These are phyloP conservation scores for Scedosporium apiospermum DNA, from an alignment of 2,329 filamentous ascomycete genomes.

Conservation along the genomic window DNA sequence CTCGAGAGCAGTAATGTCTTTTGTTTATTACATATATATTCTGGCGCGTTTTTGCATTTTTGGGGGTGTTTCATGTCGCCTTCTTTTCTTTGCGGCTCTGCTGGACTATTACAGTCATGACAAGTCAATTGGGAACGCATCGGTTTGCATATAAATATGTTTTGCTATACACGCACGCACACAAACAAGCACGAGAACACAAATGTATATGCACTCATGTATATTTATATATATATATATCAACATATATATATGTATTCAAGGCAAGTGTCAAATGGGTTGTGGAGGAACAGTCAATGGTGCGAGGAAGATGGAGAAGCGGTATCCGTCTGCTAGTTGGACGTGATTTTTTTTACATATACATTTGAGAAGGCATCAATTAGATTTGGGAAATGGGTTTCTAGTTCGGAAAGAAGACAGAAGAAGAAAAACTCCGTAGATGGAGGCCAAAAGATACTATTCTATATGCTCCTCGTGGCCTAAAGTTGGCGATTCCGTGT, in stretches of 20 bases:
- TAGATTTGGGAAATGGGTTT: neutral
- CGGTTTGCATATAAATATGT: constrained; percentile 10
- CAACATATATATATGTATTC: neutral
- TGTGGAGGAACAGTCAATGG: neutral
- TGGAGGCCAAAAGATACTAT: neutral
- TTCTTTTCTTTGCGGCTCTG: neutral
- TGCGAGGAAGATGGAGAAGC: neutral
- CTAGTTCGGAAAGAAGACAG: neutral
- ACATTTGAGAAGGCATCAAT: neutral
- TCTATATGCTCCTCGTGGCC: neutral
- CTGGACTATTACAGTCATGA: constrained; percentile 2
- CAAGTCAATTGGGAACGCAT: constrained; percentile 9
- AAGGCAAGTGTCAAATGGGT: neutral
- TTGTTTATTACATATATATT: neutral
- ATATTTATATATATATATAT: neutral
- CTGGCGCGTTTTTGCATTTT: neutral
- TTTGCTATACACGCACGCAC: neutral
- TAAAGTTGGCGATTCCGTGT: no score
- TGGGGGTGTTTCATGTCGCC: neutral
- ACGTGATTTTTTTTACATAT: neutral
- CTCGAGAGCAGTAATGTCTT: neutral
- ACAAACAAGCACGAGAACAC: neutral
- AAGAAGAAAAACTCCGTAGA: neutral
- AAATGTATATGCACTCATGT: neutral
- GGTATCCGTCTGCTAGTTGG: neutral